Conservation (phyloP, 331 rosid genomes). For the Arachis monticola region DNA sequence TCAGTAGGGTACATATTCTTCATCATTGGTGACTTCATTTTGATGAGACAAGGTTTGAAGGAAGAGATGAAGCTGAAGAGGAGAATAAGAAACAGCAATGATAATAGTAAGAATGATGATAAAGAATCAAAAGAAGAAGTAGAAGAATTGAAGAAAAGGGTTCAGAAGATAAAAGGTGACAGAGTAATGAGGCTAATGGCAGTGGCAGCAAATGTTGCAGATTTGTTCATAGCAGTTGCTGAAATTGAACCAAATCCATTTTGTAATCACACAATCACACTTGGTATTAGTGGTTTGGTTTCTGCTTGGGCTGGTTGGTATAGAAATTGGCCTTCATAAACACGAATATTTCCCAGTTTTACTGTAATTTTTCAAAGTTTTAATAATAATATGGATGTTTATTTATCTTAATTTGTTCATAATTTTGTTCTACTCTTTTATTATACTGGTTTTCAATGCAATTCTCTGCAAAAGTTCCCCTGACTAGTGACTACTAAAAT, state of each 20-base stretch:
- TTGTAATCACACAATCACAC: conserved; percentile 81
- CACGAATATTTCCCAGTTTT: not conserved
- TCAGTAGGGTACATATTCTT: conserved; percentile 88
- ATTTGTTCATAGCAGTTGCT: conserved; percentile 80
- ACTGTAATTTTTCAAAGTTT: conserved; percentile 37
- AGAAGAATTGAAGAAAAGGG: conserved; percentile 17
- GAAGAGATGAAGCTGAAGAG: conserved; percentile 55
- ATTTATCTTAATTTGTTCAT: not conserved
- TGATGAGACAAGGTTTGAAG: conserved; percentile 62
- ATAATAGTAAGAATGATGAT: not conserved
- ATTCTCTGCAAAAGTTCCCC: no score
- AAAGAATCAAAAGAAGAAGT: conserved; percentile 34
- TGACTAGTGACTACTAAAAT: no score
- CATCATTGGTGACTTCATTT: conserved; percentile 68
- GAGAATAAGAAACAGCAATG: not conserved
- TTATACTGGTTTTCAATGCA: no score
- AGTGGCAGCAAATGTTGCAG: conserved; percentile 90
- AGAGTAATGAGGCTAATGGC: conserved; percentile 91
- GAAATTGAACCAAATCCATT: conserved; percentile 94
- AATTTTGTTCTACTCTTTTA: not conserved
- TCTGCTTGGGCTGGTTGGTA: conserved; percentile 99
- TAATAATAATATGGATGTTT: not conserved
- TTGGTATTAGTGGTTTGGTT: conserved; percentile 94
- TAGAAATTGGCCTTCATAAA: conserved; percentile 87
- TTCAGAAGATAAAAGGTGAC: conserved; percentile 61